These are phyloP conservation scores for Dictyostelium capitatum DNA, from an alignment of 78 protist species.

Conservation along the genomic window DNA sequence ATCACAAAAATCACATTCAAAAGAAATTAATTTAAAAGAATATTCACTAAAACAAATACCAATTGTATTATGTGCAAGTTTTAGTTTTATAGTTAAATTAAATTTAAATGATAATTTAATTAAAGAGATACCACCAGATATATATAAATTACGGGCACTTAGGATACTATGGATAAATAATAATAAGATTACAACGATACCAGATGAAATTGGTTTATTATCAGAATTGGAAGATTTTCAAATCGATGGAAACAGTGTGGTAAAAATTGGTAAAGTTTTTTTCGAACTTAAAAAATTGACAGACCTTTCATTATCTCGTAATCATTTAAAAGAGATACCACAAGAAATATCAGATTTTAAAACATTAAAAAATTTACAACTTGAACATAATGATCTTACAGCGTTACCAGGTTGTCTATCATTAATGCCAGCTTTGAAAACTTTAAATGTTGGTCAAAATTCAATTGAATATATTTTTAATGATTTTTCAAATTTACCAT, in stretches of 20 bases:
- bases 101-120: slow-evolving; percentile 63
- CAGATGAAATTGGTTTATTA: slow-evolving; percentile 61
- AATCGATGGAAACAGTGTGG: slow-evolving; percentile 45
- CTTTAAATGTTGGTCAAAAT: slow-evolving; percentile 61
- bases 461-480: slow-evolving; percentile 61
- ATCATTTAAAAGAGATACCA: slow-evolving; percentile 61
- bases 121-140: slow-evolving; percentile 74
- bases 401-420: slow-evolving; percentile 48
- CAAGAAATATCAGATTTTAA: slow-evolving; percentile 13
- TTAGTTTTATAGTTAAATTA: slow-evolving; percentile 57
- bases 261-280: slow-evolving; percentile 7
- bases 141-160: slow-evolving; percentile 52
- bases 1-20: slow-evolving; percentile 60
- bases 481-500: slow-evolving; percentile 41
- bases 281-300: slow-evolving; percentile 58
- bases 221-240: slow-evolving; percentile 75
- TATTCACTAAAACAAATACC: slow-evolving; percentile 43
- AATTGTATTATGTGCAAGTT: slow-evolving; percentile 66
- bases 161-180: slow-evolving; percentile 49
- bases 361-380: neutral
- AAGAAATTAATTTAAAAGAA: slow-evolving; percentile 64
- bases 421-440: neutral
- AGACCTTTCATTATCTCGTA: slow-evolving; percentile 35
- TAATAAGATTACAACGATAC: slow-evolving; percentile 22
- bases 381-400: slow-evolving; percentile 40